Evolutionary conservation across 2,329 filamentous ascomycete genomes (phyloP).

Genomic region (Scedosporium boydii): DNA sequence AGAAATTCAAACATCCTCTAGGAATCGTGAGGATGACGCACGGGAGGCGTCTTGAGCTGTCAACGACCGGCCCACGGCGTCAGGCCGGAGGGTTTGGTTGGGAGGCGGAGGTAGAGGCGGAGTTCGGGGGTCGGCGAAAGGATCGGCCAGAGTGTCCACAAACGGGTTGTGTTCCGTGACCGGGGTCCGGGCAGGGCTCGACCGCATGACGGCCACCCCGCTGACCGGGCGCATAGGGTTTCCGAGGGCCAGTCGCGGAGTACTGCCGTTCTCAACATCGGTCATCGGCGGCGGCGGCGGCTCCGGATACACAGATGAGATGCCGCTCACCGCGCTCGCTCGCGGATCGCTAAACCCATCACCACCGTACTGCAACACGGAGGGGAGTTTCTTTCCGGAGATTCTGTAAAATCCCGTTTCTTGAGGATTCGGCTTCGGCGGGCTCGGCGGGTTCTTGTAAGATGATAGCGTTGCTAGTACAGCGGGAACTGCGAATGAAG

Average conservation of each 20-base stretch:
- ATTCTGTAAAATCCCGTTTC: constrained; percentile 56
- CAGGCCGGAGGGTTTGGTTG: constrained; percentile 13
- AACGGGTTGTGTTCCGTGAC: constrained; percentile 46
- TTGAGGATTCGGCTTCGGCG: constrained; percentile 22
- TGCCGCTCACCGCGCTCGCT: constrained; percentile 30
- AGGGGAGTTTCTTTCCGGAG: constrained; percentile 54
- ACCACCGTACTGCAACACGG: constrained; percentile 51
- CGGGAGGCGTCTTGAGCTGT: constrained; percentile 23
- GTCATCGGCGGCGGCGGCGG: constrained; percentile 1
- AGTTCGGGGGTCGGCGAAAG: constrained; percentile 17
- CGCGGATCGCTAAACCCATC: constrained; percentile 50
- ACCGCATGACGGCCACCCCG: constrained; percentile 49
- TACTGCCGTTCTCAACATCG: constrained; percentile 25
- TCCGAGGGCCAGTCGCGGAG: constrained; percentile 39
- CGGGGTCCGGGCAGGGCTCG: constrained; percentile 57
- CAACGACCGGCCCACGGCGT: constrained; percentile 28
- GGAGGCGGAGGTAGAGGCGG: constrained; percentile 11
- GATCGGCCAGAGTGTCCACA: constrained; percentile 18
- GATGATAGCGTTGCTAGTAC: constrained; percentile 35
- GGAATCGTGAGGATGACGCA: constrained; percentile 26
- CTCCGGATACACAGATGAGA: constrained; percentile 10
- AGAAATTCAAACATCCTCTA: constrained; percentile 27
- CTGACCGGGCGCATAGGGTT: constrained; percentile 51
- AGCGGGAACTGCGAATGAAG: constrained; percentile 31
- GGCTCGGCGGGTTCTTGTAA: constrained; percentile 23